These are phyloP conservation scores for Lagerstroemia speciosa DNA, from an alignment of 345 rosid genomes.

Conservation along the genomic window DNA sequence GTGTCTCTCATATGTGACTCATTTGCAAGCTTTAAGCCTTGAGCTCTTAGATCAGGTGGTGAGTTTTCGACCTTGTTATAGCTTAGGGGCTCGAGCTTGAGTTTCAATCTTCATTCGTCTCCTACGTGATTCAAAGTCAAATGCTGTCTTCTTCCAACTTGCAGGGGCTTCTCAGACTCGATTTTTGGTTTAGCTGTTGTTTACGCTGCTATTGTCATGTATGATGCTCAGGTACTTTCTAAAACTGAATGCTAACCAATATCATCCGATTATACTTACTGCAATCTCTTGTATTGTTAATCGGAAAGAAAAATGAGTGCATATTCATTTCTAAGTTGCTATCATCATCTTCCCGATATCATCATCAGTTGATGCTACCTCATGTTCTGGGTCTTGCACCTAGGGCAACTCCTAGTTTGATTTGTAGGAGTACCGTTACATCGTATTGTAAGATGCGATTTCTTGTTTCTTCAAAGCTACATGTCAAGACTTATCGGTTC, in stretches of 20 bases:
- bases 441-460: not conserved
- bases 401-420: not conserved
- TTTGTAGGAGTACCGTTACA: not conserved
- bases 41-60: too few species aligned
- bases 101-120: not conserved
- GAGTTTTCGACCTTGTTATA: too few species aligned
- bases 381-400: not conserved
- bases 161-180: conserved; percentile 84
- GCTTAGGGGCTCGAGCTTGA: not conserved
- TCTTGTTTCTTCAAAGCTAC: not conserved
- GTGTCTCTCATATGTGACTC: not conserved
- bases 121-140: not conserved
- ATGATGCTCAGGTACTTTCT: conserved; percentile 64
- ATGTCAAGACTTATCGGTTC: not conserved
- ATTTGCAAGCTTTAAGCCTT: not conserved
- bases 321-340: not conserved
- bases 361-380: too few species aligned
- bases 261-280: not conserved
- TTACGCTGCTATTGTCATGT: conserved; percentile 82
- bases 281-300: too few species aligned
- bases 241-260: not conserved
- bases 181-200: conserved; percentile 66
- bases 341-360: not conserved
- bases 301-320: not conserved
- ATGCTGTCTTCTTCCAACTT: conserved; percentile 1